Base-by-base conservation (phyloP, 2,329 filamentous ascomycete species). In the Parastagonospora nodorum region DNA sequence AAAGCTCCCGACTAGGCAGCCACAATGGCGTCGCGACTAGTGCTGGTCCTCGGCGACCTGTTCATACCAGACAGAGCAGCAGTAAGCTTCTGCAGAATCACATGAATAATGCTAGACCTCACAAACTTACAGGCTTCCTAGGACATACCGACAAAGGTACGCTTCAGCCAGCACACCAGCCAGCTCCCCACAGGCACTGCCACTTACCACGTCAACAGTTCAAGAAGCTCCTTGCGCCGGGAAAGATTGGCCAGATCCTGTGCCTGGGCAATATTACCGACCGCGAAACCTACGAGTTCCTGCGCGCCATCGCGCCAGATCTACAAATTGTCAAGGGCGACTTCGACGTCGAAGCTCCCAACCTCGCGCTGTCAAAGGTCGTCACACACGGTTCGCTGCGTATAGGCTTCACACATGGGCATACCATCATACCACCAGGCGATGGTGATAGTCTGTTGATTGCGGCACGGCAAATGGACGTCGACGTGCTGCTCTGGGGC, bases 291-390 rank as follows among this genome's bases (percentile, higher is more conserved):
- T 83, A 81, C 73, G 75, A 80, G 50, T 84, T 83, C 75, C 80
- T 84, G 10, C 80, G 80, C 50, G 71, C 71, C 53, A 77, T 83
- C 48, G 79, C 82, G 5, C 80, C 82, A 4, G 86, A 88, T 65
- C 78, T 88, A 35, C 86, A 88, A 62, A 82, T 88, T 62, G 86
- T 88, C 58, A 87, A 87, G 67, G 86, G 86, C 48, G 85, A 88
- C 69, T 88, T 86, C 69, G 86, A 88, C 67, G 83, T 86, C 55
- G 84, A 88, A 45, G 83, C 86, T n/a, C 80, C 84, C 15, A 84
- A 83, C 54, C 78, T 86, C 16, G 84, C 86, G 0, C 77, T 88
- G 32, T 85, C 82, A 40, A 88, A 88, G 72, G 85, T 88, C 38
- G 85, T 88, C 53, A 87, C 82, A n/a, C 86, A 88, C 68, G 86